Base-by-base conservation (phyloP, 139 green algal species). In the Chlorella sp. region DNA sequence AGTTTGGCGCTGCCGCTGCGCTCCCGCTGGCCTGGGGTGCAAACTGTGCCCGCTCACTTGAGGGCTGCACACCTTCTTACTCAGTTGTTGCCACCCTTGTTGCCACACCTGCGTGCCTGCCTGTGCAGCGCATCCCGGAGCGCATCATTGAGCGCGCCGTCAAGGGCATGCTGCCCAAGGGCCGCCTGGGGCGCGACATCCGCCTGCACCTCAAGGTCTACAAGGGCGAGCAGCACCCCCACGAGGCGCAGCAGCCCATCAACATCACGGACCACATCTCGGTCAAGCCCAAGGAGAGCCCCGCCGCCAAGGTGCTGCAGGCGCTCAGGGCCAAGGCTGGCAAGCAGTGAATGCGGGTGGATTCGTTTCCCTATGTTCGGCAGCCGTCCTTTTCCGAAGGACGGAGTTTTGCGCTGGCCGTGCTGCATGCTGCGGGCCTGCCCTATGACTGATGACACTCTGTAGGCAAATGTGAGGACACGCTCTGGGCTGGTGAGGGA, bases 81-180 rank as follows among this genome's bases (percentile, higher is more conserved):
- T 10, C 24, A 64, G 4, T 27, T 64, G 59, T 30, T 10, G 59
- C 4, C 22, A 64, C n/a, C 23, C 5, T 27, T 64, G 24, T 64
- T 5, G 6, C 5, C n/a, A 20, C n/a, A 14, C n/a, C 4, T 68
- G 27, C 31, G 23, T 68, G 29, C n/a, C 30, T 68, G 62, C 36
- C 3, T 26, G 26, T 68, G 76, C 86, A 93, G 85, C 87, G 96
- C 55, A 87, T 99, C 30, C 96, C 96, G 1, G 92, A 98, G 89
- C 88, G 96, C 75, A 98, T 99, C 76, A 82, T 99, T 49, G 96
- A 99, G 87, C 90, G 92, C 67, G 94, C 95, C 0, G 93, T 99
- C 1, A 91, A 93, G 79, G 96, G 96, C 68, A 99, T 99, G 96
- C 83, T 99, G 72, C 96, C 96, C 62, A 98, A 98, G 82, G 90